These are phyloP conservation scores for Solanum pinnatisectum DNA, from an alignment of 257 asterid genomes.

Conservation along the genomic window DNA sequence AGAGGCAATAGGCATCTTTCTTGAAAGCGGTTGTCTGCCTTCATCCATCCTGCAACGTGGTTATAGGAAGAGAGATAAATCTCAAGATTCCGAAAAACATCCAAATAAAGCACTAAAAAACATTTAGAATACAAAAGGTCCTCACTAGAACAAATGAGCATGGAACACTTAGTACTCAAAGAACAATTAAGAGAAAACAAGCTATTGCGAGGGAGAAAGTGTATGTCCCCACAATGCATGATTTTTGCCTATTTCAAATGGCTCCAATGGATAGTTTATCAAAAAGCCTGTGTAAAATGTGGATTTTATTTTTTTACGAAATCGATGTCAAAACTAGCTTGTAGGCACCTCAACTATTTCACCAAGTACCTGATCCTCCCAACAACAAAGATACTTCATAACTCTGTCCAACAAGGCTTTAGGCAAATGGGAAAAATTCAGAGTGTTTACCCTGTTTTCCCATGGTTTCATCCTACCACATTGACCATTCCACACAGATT, in stretches of 20 bases:
- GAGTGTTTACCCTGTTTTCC: not conserved
- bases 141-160: not conserved
- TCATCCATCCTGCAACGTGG: conserved; percentile 74
- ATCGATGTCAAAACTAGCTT: not conserved
- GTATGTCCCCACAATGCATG: not conserved
- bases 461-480: not conserved
- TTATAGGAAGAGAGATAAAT: not conserved
- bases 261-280: not conserved
- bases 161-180: not conserved
- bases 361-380: not conserved
- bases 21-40: conserved; percentile 96
- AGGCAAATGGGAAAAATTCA: not conserved
- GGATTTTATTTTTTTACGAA: not conserved
- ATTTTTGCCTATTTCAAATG: not conserved
- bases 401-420: not conserved
- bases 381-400: not conserved
- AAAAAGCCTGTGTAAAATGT: not conserved
- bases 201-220: not conserved
- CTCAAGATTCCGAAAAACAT: not conserved
- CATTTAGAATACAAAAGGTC: not conserved
- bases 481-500: not conserved
- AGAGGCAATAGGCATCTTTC: conserved; percentile 77
- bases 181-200: not conserved
- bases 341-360: not conserved
- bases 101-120: not conserved